Percentiles rank a stretch among this genome's conserved stretches.
Conservation (phyloP, 306 rosid species). For the Ormosia semicastrata region DNA sequence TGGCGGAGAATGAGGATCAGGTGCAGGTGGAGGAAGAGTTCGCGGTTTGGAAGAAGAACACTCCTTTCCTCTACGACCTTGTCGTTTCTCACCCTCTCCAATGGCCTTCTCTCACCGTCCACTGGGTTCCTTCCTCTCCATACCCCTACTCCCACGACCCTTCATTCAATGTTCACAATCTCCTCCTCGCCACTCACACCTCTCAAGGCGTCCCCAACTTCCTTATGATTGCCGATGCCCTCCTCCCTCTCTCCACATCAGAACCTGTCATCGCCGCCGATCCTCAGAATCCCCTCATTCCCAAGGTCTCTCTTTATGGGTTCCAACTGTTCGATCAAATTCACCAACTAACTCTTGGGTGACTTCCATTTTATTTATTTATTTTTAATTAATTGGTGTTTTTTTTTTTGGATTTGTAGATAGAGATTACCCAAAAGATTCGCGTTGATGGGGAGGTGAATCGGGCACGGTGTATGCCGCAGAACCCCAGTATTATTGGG, state of each 20-base stretch:
- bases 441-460: constrained; percentile 92
- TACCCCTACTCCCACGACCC: constrained; percentile 44
- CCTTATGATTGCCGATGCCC: constrained; percentile 70
- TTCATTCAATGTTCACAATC: constrained; percentile 61
- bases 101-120: constrained; percentile 85
- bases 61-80: constrained; percentile 64
- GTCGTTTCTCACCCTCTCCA: constrained; percentile 64
- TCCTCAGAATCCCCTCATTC: constrained; percentile 39
- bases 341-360: neutral
- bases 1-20: constrained; percentile 39
- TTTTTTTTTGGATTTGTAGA: constrained; percentile 33
- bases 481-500: constrained; percentile 58
- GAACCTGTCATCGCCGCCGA: constrained; percentile 29
- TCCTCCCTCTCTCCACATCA: constrained; percentile 45
- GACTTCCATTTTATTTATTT: neutral
- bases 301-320: constrained; percentile 51
- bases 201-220: constrained; percentile 61
- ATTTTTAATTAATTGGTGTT: neutral
- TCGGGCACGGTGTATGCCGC: constrained; percentile 86
- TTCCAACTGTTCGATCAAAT: constrained; percentile 45
- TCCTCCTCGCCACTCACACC: constrained; percentile 87
- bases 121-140: constrained; percentile 45
- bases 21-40: constrained; percentile 67
- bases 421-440: constrained; percentile 63
- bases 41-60: constrained; percentile 76